Evolutionary conservation across 805 yeast genomes (phyloP).

Genomic region (Starmera amethionina): DNA sequence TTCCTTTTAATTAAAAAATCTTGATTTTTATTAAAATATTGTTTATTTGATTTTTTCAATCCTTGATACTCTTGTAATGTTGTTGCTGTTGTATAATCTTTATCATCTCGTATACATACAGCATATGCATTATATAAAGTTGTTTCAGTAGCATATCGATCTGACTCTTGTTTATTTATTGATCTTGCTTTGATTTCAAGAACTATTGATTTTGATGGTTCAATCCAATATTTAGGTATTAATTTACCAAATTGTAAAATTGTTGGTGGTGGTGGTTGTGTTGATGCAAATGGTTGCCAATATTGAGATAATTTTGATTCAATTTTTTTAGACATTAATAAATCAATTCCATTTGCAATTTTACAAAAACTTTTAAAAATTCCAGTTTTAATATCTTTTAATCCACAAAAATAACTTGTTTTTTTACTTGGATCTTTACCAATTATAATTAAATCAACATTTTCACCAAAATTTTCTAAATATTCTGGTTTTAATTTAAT

Average conservation of each 20-base stretch:
- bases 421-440: slow-evolving; percentile 74
- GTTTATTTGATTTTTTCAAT: slow-evolving; percentile 17
- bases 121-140: slow-evolving; percentile 76
- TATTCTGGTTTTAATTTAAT: slow-evolving; percentile 89
- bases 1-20: slow-evolving; percentile 21
- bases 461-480: slow-evolving; percentile 76
- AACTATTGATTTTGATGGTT: slow-evolving; percentile 69
- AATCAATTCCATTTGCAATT: slow-evolving; percentile 78
- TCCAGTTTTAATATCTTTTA: slow-evolving; percentile 24
- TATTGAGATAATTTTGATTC: slow-evolving; percentile 45
- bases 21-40: slow-evolving; percentile 10
- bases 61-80: slow-evolving; percentile 44
- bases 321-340: slow-evolving; percentile 50
- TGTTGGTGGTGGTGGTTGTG: slow-evolving; percentile 29
- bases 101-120: slow-evolving; percentile 58
- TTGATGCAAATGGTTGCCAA: slow-evolving; percentile 38
- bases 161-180: slow-evolving; percentile 37
- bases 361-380: slow-evolving; percentile 60
- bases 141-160: slow-evolving; percentile 49
- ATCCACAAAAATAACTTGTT: slow-evolving; percentile 61
- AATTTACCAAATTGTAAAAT: slow-evolving; percentile 46
- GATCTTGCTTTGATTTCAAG: slow-evolving; percentile 79
- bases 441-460: slow-evolving; percentile 67
- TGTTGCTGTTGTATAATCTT: slow-evolving; percentile 44
- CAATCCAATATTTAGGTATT: slow-evolving; percentile 67